Evolutionary conservation across 345 rosid species (phyloP), one percentile per base, ranked within the genome.

Genomic region (Hibiscus syriacus): DNA sequence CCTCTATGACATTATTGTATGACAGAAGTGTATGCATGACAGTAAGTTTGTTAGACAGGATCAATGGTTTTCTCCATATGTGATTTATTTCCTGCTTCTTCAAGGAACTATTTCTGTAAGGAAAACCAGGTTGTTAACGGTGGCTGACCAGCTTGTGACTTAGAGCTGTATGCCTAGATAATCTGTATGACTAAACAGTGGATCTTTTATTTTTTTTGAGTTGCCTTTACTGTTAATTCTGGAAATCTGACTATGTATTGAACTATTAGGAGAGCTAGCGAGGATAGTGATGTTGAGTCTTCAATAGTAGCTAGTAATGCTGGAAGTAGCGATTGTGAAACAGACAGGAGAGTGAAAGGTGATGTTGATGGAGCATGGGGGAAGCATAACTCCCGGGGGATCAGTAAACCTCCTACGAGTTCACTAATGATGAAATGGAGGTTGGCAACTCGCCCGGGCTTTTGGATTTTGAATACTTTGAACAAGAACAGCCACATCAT

Each of bases 401-500:
- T 77, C 73, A 78, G 48, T 49, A 70, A 71, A 64, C 65, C 68
- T 66, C 65, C 64, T 20, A 48, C 56, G 72, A 64, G 73, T 75
- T 77, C 84, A 56, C 79, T 25, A 73, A 78, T 46, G 72, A 80
- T 58, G 83, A 82, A 67, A 49, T 56, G 4, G 87, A 78, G 63
- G 58, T 55, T 53, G 48, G 68, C 65, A 65, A 71, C 58, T 61
- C 79, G 10, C 73, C 67, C 48, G 82, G 86, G 41, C 56, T 10
- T 48, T 83, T 84, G 29, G 74, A 75, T 34, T 84, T 70, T 64
- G 84, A 84, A 64, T 84, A 86, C 77, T 67, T 82, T 67, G 92
- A 86, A 65, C 84, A 64, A 66, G 88, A 82, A 53, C 83, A 78
- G 54, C 92, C 92, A 3, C 82, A 71, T 77, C 73, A 69, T 55